Percentiles rank a stretch among this genome's conserved stretches.
phyloP scores from a whole-genome alignment of 2,329 filamentous ascomycete genomes.

The Colletotrichum lindemuthianum region DNA sequence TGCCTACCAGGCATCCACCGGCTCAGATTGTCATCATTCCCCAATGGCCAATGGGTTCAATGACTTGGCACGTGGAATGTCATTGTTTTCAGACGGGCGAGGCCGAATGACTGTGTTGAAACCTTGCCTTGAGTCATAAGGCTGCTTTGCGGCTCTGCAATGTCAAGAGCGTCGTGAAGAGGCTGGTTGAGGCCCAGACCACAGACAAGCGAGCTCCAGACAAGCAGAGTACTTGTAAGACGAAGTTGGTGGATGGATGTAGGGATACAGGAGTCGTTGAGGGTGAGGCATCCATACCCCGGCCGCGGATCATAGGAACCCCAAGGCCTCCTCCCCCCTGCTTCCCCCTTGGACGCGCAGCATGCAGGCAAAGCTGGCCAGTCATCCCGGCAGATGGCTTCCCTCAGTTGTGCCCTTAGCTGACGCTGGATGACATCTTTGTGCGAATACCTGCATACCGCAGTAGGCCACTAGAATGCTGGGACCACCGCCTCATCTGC shows the following conservation, averaged over 20 bases:
- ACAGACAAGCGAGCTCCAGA: slow-evolving; percentile 6
- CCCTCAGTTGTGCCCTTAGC: neutral
- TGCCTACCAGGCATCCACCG: neutral
- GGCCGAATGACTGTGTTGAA: neutral
- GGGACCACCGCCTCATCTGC: too few species aligned
- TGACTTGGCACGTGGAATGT: neutral
- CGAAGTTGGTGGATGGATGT: neutral
- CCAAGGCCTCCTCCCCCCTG: neutral
- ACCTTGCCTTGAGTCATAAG: slow-evolving; percentile 6
- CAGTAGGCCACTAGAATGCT: too few species aligned
- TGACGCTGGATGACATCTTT: neutral
- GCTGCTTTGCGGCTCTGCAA: slow-evolving; percentile 1
- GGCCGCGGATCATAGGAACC: slow-evolving; percentile 1
- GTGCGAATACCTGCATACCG: too few species aligned
- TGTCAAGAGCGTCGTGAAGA: neutral
- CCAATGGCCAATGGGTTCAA: neutral
- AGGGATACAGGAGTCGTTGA: neutral
- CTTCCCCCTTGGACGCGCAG: slow-evolving; percentile 4
- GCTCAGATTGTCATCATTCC: neutral
- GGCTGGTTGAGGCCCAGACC: neutral
- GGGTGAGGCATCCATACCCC: neutral
- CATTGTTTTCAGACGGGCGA: neutral
- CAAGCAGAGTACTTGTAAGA: neutral
- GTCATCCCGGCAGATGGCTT: too few species aligned
- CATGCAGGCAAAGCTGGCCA: slow-evolving; percentile 2